Base-by-base conservation (phyloP, 139 green algal species). In the Zygnema circumcarinatum region DNA sequence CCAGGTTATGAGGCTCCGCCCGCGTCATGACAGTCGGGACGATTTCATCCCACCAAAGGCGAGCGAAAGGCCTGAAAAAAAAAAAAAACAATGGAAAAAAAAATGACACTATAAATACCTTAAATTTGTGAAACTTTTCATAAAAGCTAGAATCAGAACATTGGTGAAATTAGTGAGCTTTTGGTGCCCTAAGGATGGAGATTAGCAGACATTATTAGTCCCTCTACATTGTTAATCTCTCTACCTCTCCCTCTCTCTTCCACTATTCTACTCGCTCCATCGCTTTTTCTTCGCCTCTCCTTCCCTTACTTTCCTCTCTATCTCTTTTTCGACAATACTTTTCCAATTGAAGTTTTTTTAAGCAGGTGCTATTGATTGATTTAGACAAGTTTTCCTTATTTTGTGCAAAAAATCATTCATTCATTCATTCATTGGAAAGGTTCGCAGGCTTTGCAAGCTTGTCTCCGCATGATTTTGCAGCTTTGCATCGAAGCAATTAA, bases 1-100 rank as follows among this genome's bases (percentile, higher is more conserved):
- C 52, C 42, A 96, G 83, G 89, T 97, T 97, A 92, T 97, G 95
- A 0, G 95, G 95, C 94, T 98, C 94, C 0, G 95, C 92, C 1
- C 95, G 92, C 0, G 94, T 95, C 21, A 98, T 92, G 41, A 97
- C 94, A n/a, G 94, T 96, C 0, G 92, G 80, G 83, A 95, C 91
- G 29, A 91, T 83, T 32, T 92, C 83, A 62, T 91, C 79, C 33
- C 69, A 80, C 88, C 88, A 88, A 74, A 88, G n/a, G 32, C 83
- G 40, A 38, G 39, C 83, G 47, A 88, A 88, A 29, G 83, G 83
- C 83, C 76, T 88, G 75, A 36, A n/a, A n/a, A n/a, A n/a, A n/a
- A n/a, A n/a, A n/a, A n/a, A n/a, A n/a, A n/a, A n/a, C n/a, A n/a
- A n/a, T n/a, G n/a, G n/a, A n/a, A 53, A 11, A 21, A 41, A 82